Conservation (phyloP, 2,329 filamentous ascomycete genomes). For the Colletotrichum incanum region DNA sequence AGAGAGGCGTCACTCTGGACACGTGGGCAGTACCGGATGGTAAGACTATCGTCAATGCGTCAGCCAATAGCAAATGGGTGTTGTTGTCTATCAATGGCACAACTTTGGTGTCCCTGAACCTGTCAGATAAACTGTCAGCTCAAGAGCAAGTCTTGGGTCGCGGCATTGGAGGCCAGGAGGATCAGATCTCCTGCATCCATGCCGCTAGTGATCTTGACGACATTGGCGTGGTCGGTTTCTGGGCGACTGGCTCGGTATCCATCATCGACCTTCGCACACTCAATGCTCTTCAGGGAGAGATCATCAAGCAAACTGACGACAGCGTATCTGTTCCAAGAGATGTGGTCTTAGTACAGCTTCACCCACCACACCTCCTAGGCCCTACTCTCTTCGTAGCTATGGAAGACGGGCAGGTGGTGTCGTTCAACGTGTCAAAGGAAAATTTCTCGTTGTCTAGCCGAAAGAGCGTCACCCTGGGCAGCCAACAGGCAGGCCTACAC, state of each 20-base stretch:
- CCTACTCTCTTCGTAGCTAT: slow-evolving; percentile 91
- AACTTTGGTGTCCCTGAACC: slow-evolving; percentile 78
- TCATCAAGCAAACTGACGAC: slow-evolving; percentile 72
- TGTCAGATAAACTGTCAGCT: slow-evolving; percentile 71
- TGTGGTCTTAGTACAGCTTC: slow-evolving; percentile 83
- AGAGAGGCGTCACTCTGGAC: slow-evolving; percentile 40
- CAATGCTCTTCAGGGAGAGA: slow-evolving; percentile 75
- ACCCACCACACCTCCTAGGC: slow-evolving; percentile 70
- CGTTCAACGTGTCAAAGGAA: slow-evolving; percentile 78
- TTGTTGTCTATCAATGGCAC: slow-evolving; percentile 84
- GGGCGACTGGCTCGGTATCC: slow-evolving; percentile 85
- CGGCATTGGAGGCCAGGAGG: slow-evolving; percentile 57
- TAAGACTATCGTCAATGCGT: slow-evolving; percentile 81
- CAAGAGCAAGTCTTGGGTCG: slow-evolving; percentile 73
- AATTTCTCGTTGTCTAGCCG: slow-evolving; percentile 78
- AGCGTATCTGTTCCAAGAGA: slow-evolving; percentile 87
- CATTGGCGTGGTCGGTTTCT: slow-evolving; percentile 88
- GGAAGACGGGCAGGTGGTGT: slow-evolving; percentile 92
- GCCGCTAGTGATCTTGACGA: slow-evolving; percentile 75
- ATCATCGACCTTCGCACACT: slow-evolving; percentile 80
- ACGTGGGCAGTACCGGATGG: slow-evolving; percentile 51
- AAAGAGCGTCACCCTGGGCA: slow-evolving; percentile 89
- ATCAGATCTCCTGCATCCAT: slow-evolving; percentile 90
- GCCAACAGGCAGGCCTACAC: slow-evolving; percentile 86
- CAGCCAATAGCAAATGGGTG: slow-evolving; percentile 79